Evolutionary conservation across 805 yeast species (phyloP), one percentile per base, ranked within the genome.

Genomic region (Wickerhamiella kurtzmanii): DNA sequence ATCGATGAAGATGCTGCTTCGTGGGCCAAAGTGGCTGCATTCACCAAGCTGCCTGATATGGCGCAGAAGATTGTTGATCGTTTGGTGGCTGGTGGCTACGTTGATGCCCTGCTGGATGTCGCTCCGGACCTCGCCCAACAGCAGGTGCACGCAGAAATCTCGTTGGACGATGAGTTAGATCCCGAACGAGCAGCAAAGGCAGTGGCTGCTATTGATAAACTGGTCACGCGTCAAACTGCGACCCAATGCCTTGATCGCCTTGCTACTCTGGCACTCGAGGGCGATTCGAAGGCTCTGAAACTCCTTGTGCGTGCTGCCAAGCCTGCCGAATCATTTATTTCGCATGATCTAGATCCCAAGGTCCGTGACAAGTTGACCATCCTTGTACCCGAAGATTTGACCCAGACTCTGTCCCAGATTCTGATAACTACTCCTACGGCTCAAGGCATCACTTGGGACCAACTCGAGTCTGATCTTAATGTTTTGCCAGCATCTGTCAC

Each of bases 1-100:
- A 20, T 11, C 25, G 25, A 38, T 8, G 38, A 22, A 19, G 18
- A 38, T 38, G 38, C 38, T 6, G 6, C 38, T 15, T 13, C 41
- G 4, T 52, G 55, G 55, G 19, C 54, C 1, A 40, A 43, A 1
- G 46, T 54, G 5, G 57, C 57, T 3, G 32, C 32, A 11, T 25
- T 25, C 11, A 25, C 32, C 6, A 6, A 25, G 11, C 11, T 25
- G 32, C 32, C 32, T 6, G 32, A 11, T 6, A 35, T 48, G 11
- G 19, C 19, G 0, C 55, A 54, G 22, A 15, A 20, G 2, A 44
- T 55, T 16, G 47, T 53, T 5, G 52, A 47, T 2, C 5, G n/a
- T 1, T 38, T 51, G 17, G 20, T 44, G 2, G 37, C 41, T 13
- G 19, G 22, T 2, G 51, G 50, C 2, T 25, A 32, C 15, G 18